Evolutionary conservation across 208 protist genomes (phyloP), one percentile per base, ranked within the genome.

Genomic region (Angomonas deanei): DNA sequence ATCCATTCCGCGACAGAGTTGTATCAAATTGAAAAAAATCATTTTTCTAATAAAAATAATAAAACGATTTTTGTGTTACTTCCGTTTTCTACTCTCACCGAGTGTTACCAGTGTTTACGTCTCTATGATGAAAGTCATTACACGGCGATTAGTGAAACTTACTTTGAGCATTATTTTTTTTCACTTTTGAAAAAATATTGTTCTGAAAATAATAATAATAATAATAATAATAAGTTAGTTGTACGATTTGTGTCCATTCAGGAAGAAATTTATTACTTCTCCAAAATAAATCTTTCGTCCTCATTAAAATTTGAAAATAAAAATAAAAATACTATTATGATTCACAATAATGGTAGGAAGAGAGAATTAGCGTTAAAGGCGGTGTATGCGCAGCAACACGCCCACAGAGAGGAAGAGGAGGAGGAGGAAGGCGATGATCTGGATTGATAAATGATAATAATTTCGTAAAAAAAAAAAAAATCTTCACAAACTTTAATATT

Each of bases 111-210:
- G 57, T 81, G 76, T 3, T 57, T 88, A 19, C 77, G 86, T 17
- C 53, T 95, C n/a, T 95, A 95, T 55, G 89, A 95, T 66, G 89
- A 95, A 64, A 82, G 86, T 53, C 76, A 77, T 3, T 73, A 86
- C 48, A 84, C 82, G 26, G 63, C 56, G 17, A 27, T 64, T 31
- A 76, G 74, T 0, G 78, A 78, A 2, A 55, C 56, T 0, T 42
- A 59, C 28, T 93, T 84, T 69, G 82, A 78, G 48, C 56, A 61
- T 21, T 47, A 47, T 30, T 34, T n/a, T 42, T 15, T 26, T 17
- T 24, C 47, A 6, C n/a, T 27, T 17, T 26, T 17, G 5, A 17
- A n/a, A n/a, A n/a, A n/a, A n/a, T n/a, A n/a, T n/a, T n/a, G n/a
- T n/a, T n/a, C n/a, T n/a, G n/a, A n/a, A n/a, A n/a, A n/a, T n/a